Evolutionary conservation across 2,329 filamentous ascomycete genomes (phyloP).

Genomic region (Diaporthe amygdali): DNA sequence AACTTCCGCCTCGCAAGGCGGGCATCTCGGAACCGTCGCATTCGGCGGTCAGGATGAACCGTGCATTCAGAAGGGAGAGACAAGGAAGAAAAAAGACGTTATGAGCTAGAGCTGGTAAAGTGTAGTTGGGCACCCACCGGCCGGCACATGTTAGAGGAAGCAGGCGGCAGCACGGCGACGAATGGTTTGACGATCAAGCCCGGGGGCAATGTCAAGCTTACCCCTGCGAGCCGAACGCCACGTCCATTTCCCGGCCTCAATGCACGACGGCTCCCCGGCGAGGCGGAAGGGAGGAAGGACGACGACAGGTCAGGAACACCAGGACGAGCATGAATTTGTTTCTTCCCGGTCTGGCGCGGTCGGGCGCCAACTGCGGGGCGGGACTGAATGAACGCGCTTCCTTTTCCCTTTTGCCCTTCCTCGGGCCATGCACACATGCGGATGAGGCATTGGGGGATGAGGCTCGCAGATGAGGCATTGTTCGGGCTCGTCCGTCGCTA

Average conservation of each 20-base stretch:
- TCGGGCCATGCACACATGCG: no score
- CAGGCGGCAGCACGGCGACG: background rate
- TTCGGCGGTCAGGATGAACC: background rate
- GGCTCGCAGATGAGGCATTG: background rate
- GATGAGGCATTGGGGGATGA: background rate
- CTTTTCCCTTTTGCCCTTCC: background rate
- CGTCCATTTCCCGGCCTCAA: conserved; percentile 20
- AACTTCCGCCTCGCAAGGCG: background rate
- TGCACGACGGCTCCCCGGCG: conserved; percentile 3
- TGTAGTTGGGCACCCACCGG: conserved; percentile 3
- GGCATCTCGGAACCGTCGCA: background rate
- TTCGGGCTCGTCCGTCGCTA: background rate
- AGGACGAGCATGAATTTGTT: background rate
- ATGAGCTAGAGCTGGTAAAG: background rate
- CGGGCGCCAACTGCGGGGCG: conserved; percentile 6
- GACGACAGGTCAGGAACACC: no score
- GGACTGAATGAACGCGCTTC: no score
- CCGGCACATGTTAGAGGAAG: background rate
- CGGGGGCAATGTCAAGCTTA: conserved; percentile 12
- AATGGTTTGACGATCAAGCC: background rate
- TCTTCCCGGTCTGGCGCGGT: background rate
- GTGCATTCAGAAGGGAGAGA: background rate
- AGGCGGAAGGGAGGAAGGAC: background rate
- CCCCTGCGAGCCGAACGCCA: conserved; percentile 19
- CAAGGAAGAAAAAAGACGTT: background rate